Evolutionary conservation across 441 rosid genomes (phyloP), one percentile per base, ranked within the genome.

Genomic region (Macaranga tanarius): DNA sequence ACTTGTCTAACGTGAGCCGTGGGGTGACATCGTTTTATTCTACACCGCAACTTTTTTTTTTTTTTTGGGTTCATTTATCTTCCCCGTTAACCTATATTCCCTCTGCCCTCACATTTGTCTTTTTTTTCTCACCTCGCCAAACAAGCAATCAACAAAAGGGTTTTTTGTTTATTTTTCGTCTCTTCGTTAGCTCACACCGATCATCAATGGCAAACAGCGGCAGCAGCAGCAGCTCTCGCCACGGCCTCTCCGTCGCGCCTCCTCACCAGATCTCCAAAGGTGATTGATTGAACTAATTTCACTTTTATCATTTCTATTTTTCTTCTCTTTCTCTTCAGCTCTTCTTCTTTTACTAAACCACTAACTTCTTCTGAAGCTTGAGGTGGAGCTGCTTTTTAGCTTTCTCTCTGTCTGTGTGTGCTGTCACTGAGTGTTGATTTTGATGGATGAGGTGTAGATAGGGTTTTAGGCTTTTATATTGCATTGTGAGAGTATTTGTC

Each of bases 191-290:
- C 82, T 72, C 70, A 73, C 80, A 56, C 80, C 82, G 82, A 79
- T 87, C 88, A 75, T 79, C 59, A 52, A 95, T 95, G 99, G 95
- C 97, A 70, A 80, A 84, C 77, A 78, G 73, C 75, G 76, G 73
- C 74, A 62, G 89, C 78, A 83, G 79, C 77, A 81, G 87, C 81
- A 90, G 76, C 75, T 79, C 92, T 65, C 86, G 89, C 80, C 82
- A 71, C 84, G 68, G 71, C 55, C 96, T 91, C 80, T 81, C 93
- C 80, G 70, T 90, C 81, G 80, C 87, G 72, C 93, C 98, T 38
- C 93, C 90, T 47, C 90, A 62, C 82, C 90, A 80, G 91, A 91
- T 95, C 93, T 81, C 93, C 88, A 91, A 86, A 88, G 99, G 98
- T 89, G 65, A 17, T 22, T 54, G 0, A 54, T 13, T 17, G 0